These are phyloP conservation scores for Rhizomucor pusillus DNA, from an alignment of 371 early-diverging fungal genomes.

Conservation along the genomic window DNA sequence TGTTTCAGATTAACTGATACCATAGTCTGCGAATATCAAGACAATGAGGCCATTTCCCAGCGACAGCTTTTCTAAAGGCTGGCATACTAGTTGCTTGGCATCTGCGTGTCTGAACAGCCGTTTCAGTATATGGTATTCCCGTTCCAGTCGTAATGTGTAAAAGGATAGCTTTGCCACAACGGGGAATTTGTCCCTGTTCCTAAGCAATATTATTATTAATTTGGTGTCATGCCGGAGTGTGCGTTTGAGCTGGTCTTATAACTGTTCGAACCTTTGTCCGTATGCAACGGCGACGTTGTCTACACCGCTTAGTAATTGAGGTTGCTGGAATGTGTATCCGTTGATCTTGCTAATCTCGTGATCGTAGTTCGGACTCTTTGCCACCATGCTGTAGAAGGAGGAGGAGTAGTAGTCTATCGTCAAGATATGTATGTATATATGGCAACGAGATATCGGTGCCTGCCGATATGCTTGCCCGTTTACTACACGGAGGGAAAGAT, in stretches of 20 bases:
- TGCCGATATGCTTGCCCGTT: no score
- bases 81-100: slow-evolving; percentile 28
- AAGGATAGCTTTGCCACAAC: slow-evolving; percentile 47
- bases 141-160: slow-evolving; percentile 40
- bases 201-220: slow-evolving; percentile 1
- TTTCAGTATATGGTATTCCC: slow-evolving; percentile 46
- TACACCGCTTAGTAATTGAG: slow-evolving; percentile 25
- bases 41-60: slow-evolving; percentile 28
- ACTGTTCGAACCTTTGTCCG: slow-evolving; percentile 31
- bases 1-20: slow-evolving; percentile 6
- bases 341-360: slow-evolving; percentile 6
- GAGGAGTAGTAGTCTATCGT: no score
- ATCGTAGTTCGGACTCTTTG: no score
- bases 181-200: slow-evolving; percentile 35
- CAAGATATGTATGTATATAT: no score
- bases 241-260: neutral
- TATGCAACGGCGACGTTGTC: slow-evolving; percentile 37
- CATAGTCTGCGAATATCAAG: slow-evolving; percentile 37
- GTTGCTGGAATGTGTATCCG: slow-evolving; percentile 33
- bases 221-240: no score
- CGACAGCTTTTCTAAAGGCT: slow-evolving; percentile 36
- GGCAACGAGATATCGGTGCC: no score
- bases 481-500: no score
- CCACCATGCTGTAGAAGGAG: no score
- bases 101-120: slow-evolving; percentile 32